These are phyloP conservation scores for Monilinia fructicola DNA, from an alignment of 2,329 filamentous ascomycete genomes.

Conservation along the genomic window DNA sequence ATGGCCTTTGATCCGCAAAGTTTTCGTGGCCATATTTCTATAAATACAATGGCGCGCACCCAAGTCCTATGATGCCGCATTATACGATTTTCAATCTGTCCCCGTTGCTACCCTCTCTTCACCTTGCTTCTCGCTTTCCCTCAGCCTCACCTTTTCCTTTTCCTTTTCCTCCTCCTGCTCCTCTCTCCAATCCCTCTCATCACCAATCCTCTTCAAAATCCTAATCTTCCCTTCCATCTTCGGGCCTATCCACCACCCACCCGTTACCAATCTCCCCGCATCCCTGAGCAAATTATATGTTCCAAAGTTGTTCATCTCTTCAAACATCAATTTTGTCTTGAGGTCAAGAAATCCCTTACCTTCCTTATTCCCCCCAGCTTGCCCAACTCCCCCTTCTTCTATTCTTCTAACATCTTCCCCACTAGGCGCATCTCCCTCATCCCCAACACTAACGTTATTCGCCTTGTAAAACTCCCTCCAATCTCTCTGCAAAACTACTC, in stretches of 20 bases:
- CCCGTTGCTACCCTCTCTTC: neutral
- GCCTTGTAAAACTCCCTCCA: slow-evolving; percentile 33
- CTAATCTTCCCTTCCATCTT: slow-evolving; percentile 52
- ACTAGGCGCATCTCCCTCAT: slow-evolving; percentile 9
- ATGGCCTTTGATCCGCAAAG: neutral
- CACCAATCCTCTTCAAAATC: slow-evolving; percentile 34
- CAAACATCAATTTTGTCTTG: slow-evolving; percentile 31
- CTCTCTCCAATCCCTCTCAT: slow-evolving; percentile 15
- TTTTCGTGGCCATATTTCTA: neutral
- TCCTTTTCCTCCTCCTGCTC: neutral
- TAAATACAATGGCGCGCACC: neutral
- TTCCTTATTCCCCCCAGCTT: no score
- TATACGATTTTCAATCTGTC: no score
- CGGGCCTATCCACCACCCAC: slow-evolving; percentile 66
- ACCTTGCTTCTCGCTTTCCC: neutral
- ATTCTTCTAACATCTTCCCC: slow-evolving; percentile 32
- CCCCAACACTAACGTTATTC: slow-evolving; percentile 31
- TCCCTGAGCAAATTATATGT: slow-evolving; percentile 37
- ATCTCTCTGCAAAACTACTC: slow-evolving; percentile 28
- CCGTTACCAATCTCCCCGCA: slow-evolving; percentile 48
- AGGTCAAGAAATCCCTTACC: slow-evolving; percentile 28
- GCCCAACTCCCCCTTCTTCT: slow-evolving; percentile 29
- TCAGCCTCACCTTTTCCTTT: neutral
- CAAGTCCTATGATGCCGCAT: neutral
- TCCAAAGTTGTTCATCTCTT: slow-evolving; percentile 36